phyloP scores from a whole-genome alignment of 495 filamentous ascomycete genomes.

The Penicillium waksmanii region DNA sequence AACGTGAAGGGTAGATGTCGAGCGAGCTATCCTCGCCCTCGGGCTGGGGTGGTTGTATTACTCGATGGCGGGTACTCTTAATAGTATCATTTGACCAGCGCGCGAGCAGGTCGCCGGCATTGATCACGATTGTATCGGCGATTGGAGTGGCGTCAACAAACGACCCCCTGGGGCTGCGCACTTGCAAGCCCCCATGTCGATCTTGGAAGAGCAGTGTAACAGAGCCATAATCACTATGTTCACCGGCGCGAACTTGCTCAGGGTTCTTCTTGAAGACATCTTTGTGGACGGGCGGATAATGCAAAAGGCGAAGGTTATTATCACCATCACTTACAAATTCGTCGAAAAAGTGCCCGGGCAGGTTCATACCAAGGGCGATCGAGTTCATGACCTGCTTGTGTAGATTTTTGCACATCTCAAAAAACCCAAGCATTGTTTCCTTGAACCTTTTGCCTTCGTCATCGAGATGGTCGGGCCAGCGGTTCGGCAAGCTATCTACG shows the following conservation, averaged over 20 bases:
- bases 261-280: constrained; percentile 72
- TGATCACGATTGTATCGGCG: constrained; percentile 81
- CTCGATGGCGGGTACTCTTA: constrained; percentile 84
- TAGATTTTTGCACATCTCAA: constrained; percentile 69
- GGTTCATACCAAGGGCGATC: constrained; percentile 81
- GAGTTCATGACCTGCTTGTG: constrained; percentile 84
- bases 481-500: constrained; percentile 69
- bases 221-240: constrained; percentile 87
- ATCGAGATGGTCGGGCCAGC: constrained; percentile 72
- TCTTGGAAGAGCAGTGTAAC: constrained; percentile 93
- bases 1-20: constrained; percentile 48
- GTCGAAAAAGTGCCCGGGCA: constrained; percentile 79
- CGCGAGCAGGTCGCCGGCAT: constrained; percentile 86
- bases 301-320: constrained; percentile 86
- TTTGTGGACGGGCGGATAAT: constrained; percentile 75
- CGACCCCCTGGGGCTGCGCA: constrained; percentile 71
- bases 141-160: constrained; percentile 88
- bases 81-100: constrained; percentile 92
- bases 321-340: constrained; percentile 71
- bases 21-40: constrained; percentile 21
- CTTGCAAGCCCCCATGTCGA: constrained; percentile 78
- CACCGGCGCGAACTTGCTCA: constrained; percentile 78
- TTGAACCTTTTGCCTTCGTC: constrained; percentile 69
- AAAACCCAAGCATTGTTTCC: constrained; percentile 72
- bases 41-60: constrained; percentile 74